Evolutionary conservation across 1,284 basidiomycete species (phyloP).

Genomic region (Trichosporon sp.): DNA sequence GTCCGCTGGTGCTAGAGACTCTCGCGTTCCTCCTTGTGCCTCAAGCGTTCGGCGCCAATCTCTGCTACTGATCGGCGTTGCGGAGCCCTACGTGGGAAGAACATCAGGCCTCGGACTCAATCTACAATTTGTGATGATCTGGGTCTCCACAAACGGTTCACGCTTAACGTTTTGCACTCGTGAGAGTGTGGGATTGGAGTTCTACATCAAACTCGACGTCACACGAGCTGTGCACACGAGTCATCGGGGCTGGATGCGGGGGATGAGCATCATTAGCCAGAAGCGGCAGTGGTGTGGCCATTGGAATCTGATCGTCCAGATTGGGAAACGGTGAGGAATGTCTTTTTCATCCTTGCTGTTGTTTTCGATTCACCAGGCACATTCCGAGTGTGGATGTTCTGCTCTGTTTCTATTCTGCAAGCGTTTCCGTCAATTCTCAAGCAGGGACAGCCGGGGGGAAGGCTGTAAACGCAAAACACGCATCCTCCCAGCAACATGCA

Average conservation of each 20-base stretch:
- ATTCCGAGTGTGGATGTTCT: background rate
- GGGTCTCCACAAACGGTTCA: background rate
- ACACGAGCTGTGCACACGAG: constrained; percentile 2
- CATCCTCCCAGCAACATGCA: background rate
- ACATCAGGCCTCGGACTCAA: background rate
- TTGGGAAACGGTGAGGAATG: background rate
- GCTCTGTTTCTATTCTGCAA: background rate
- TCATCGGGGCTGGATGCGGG: background rate
- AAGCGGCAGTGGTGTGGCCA: background rate
- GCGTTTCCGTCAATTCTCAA: background rate
- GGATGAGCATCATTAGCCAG: background rate
- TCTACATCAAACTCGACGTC: background rate
- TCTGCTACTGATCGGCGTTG: background rate
- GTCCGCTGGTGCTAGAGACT: background rate
- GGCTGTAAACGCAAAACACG: background rate
- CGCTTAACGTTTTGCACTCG: background rate
- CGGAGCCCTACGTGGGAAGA: background rate
- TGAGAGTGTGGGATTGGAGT: background rate
- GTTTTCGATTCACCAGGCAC: background rate
- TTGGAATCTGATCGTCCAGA: background rate
- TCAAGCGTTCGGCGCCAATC: background rate
- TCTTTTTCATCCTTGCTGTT: background rate
- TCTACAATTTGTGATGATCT: background rate
- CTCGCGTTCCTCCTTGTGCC: background rate
- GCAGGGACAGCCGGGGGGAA: background rate